Conservation (phyloP, 805 yeast species). For the Candida stauntonica region DNA sequence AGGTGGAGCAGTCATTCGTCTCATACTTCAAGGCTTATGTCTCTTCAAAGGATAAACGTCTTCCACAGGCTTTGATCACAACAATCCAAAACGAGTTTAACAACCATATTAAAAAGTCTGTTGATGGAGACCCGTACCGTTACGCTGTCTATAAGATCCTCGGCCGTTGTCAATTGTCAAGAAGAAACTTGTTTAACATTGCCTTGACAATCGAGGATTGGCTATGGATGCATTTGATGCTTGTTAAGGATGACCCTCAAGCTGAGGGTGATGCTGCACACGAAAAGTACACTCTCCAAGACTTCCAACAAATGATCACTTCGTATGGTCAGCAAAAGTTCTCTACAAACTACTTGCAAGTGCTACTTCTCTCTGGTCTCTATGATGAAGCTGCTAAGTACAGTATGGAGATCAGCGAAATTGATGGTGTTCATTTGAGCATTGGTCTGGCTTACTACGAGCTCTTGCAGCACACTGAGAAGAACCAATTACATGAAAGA, state of each 20-base stretch:
- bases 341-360: constrained; percentile 66
- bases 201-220: constrained; percentile 87
- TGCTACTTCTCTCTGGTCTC: constrained; percentile 69
- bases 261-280: constrained; percentile 47
- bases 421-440: constrained; percentile 87
- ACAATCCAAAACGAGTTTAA: constrained; percentile 76
- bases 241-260: constrained; percentile 55
- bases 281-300: constrained; percentile 68
- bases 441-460: constrained; percentile 76
- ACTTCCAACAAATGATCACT: constrained; percentile 67
- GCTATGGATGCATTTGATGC: constrained; percentile 88
- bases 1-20: constrained; percentile 82
- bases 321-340: constrained; percentile 73
- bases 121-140: constrained; percentile 80
- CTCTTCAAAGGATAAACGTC: constrained; percentile 45
- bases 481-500: constrained; percentile 30
- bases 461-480: constrained; percentile 46
- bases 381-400: constrained; percentile 77
- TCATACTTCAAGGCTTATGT: constrained; percentile 70
- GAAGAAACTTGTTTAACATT: constrained; percentile 63
- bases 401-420: constrained; percentile 57
- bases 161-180: constrained; percentile 77
- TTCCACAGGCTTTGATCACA: constrained; percentile 65
- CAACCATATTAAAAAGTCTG: constrained; percentile 67
- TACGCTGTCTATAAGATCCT: constrained; percentile 86